These are phyloP conservation scores for Lantana camara DNA, from an alignment of 257 asterid species.

Conservation along the genomic window DNA sequence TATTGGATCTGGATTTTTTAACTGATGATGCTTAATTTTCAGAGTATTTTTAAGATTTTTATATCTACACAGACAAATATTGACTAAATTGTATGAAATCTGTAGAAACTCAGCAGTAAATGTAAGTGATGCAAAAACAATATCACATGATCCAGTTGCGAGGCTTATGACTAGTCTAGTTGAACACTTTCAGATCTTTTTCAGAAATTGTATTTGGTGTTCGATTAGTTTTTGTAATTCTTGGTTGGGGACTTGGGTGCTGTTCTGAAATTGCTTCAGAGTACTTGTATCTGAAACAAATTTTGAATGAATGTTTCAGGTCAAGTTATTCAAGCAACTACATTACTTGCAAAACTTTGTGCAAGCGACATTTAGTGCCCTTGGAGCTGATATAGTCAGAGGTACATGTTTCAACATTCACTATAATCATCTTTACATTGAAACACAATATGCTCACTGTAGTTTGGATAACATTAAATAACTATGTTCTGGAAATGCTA, in stretches of 20 bases:
- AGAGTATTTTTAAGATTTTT: too few species aligned
- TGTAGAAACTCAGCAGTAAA: too few species aligned
- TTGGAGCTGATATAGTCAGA: conserved; percentile 75
- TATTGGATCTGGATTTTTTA: too few species aligned
- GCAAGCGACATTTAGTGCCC: conserved; percentile 87
- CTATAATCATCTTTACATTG: conserved; percentile 6
- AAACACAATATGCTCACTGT: conserved; percentile 1
- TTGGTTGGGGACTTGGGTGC: not conserved
- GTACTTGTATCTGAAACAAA: conserved; percentile 29
- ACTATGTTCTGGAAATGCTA: not conserved
- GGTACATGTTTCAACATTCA: conserved; percentile 48
- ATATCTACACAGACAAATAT: too few species aligned
- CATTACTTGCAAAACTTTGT: conserved; percentile 90
- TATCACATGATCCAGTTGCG: too few species aligned
- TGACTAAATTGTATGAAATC: too few species aligned
- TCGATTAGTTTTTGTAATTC: not conserved
- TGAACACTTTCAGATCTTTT: conserved; percentile 1
- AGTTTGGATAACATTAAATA: conserved; percentile 11
- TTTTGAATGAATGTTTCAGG: conserved; percentile 56
- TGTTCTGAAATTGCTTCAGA: conserved; percentile 5
- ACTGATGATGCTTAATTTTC: too few species aligned
- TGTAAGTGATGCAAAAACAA: too few species aligned
- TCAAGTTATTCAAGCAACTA: conserved; percentile 86
- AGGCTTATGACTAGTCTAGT: conserved; percentile 4
- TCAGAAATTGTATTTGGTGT: not conserved